A percentile compares a stretch with the other conserved stretches of the same genome.
Evolutionary conservation across 2,329 filamentous ascomycete genomes (phyloP).

Genomic region (Aureobasidium subglaciale): DNA sequence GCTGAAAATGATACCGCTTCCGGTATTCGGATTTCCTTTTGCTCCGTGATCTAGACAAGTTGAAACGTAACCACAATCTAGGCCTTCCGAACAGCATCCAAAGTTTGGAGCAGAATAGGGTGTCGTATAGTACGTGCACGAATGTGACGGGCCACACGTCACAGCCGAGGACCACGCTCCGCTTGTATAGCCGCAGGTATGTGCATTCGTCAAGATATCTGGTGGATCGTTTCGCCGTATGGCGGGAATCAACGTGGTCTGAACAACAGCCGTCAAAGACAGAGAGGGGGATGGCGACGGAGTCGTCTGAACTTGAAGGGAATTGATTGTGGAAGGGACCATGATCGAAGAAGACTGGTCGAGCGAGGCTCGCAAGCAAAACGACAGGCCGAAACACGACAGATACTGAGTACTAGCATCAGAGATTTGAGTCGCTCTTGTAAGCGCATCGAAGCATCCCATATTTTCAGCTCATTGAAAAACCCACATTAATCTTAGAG

Average conservation of each 20-base stretch:
- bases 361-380: background rate
- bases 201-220: background rate
- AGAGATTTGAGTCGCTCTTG: background rate
- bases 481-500: background rate
- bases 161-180: slow-evolving; percentile 13
- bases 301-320: background rate
- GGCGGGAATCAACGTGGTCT: background rate
- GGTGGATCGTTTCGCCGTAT: background rate
- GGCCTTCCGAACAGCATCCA: slow-evolving; percentile 7
- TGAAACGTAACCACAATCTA: slow-evolving; percentile 11
- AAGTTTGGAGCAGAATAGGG: slow-evolving; percentile 12
- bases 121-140: slow-evolving; percentile 7
- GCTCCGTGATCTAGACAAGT: slow-evolving; percentile 8
- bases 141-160: background rate
- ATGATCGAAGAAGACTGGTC: background rate
- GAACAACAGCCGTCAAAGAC: background rate
- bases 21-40: background rate
- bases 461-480: background rate
- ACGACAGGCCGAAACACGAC: background rate
- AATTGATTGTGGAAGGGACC: background rate
- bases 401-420: background rate
- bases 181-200: slow-evolving; percentile 12
- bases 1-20: background rate
- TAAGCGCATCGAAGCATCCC: no score
- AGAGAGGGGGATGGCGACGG: background rate